A percentile compares a stretch with the other conserved stretches of the same genome.
phyloP scores from a whole-genome alignment of 1,284 basidiomycete genomes.

The Coniophora puteana region DNA sequence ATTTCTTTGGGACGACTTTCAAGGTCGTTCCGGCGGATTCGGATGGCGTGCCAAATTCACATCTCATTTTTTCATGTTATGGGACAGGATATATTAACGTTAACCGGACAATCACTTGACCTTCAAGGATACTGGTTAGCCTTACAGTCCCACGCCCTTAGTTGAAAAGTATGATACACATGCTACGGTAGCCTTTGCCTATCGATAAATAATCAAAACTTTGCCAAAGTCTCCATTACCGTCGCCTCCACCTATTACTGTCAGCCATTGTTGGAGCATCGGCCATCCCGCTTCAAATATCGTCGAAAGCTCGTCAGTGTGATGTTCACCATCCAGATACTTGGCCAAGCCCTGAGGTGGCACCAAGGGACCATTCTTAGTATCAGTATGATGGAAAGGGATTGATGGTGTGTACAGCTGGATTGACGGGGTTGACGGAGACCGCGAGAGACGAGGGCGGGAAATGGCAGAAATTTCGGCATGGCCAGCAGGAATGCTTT shows the following conservation, averaged over 20 bases:
- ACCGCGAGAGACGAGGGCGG: conserved; percentile 44
- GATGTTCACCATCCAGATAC: conserved; percentile 83
- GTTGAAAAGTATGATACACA: conserved; percentile 2
- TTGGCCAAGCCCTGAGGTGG: conserved; percentile 55
- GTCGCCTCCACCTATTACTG: conserved; percentile 54
- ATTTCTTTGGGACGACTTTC: conserved; percentile 77
- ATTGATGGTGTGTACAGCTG: conserved; percentile 27
- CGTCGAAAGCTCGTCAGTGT: conserved; percentile 88
- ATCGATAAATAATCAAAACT: conserved; percentile 48
- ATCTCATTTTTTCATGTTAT: conserved; percentile 75
- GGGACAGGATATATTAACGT: conserved; percentile 76
- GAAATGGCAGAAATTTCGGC: conserved; percentile 12
- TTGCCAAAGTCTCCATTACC: conserved; percentile 45
- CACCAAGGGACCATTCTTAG: conserved; percentile 12
- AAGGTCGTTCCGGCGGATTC: conserved; percentile 51
- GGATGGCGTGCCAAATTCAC: conserved; percentile 41
- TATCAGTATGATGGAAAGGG: no score
- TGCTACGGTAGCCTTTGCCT: background rate
- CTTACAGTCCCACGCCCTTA: background rate
- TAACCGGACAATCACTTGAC: conserved; percentile 67
- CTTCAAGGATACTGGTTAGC: no score
- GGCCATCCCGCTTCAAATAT: conserved; percentile 83
- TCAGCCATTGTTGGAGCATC: conserved; percentile 74
- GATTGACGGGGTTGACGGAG: conserved; percentile 35
- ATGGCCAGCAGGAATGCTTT: no score